Base-by-base conservation (phyloP, 768 basidiomycete species). In the Pleurotus platypus region DNA sequence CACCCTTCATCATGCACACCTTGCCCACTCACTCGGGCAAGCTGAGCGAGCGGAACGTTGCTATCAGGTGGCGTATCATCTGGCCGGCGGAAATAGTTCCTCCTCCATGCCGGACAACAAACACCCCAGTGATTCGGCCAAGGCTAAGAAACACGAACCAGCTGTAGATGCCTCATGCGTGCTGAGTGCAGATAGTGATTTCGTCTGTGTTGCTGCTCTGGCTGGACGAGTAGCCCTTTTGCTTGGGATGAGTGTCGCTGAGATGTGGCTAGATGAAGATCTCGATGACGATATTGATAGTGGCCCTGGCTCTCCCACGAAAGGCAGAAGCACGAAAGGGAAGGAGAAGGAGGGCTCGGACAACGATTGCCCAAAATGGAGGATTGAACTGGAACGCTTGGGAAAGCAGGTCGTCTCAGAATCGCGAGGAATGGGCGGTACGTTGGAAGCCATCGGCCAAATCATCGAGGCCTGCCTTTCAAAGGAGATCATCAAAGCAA, bases 1-100 rank as follows among this genome's bases (percentile, higher is more conserved):
- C 9, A 78, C 86, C 4, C 74, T 92, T 5, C 79, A 86, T 57
- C 80, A 89, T 53, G 90, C 84, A 0, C 88, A 92, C 59, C 79
- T 92, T 26, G 85, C 87, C 4, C 90, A 92, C 65, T 82, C 87
- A 1, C 69, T 81, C 3, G 82, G 83, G 1, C 74, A 80, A 6
- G 66, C 72, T 0, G 72, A 75, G 9, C 76, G 81, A 2, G 90
- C 90, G 15, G 62, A 75, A 48, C 72, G 76, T 38, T 87, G 85
- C 56, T 92, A 91, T 67, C 75, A 73, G 42, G 78, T 86, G 4
- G 86, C 89, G 3, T 82, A 81, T 4, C 69, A 74, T 48, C 69
- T 89, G 0, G 75, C 76, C 18, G 50, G 20, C 58, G 64, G 35
- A 43, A 22, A 47, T 20, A 20, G 24, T 15, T n/a, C 24, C 13